Base-by-base conservation (phyloP, 306 rosid species). In the Trifolium fragiferum region DNA sequence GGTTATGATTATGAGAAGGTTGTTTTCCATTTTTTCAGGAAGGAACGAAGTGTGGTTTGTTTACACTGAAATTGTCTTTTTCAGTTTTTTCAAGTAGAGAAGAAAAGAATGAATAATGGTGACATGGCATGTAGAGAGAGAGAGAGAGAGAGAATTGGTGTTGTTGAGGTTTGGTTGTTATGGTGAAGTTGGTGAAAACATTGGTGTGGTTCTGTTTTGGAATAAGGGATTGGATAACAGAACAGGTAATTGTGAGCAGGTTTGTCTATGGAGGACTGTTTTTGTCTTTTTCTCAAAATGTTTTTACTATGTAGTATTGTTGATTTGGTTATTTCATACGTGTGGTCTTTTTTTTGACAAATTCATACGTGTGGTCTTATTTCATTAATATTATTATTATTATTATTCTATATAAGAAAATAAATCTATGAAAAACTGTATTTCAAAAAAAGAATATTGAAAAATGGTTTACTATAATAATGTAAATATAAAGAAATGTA, bases 1-100 rank as follows among this genome's bases (percentile, higher is more conserved):
- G 11, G 81, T 75, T 14, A 89, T 20, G 16, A 83, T 73, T 18
- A 89, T 38, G 68, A 82, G 63, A 30, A 84, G 58, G 16, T 65
- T 21, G n/a, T n/a, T n/a, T n/a, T n/a, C n/a, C n/a, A n/a, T n/a
- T n/a, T n/a, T n/a, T n/a, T n/a, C n/a, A 50, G 23, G 57, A 14
- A 47, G 6, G 53, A 47, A 14, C 0, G 58, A 51, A 19, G 18
- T 51, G 58, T 4, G n/a, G 3, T 50, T 51, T 25, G 8, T 16
- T 20, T 60, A 60, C 7, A 60, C 13, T 60, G 21, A 14, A 32
- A 57, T 9, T 10, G 0, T 11, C 3, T 11, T 57, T 57, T 60
- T 60, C 12, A 27, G 37, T 2, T 55, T 25, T 25, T 58, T 58
- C 9, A 27, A 60, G 66, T 14, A 16, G 19, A 27, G 14, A 59